Evolutionary conservation across 225 moss, liverwort and hornwort species (phyloP), one percentile per base, ranked within the genome.

Genomic region (Marchantia polymorpha): DNA sequence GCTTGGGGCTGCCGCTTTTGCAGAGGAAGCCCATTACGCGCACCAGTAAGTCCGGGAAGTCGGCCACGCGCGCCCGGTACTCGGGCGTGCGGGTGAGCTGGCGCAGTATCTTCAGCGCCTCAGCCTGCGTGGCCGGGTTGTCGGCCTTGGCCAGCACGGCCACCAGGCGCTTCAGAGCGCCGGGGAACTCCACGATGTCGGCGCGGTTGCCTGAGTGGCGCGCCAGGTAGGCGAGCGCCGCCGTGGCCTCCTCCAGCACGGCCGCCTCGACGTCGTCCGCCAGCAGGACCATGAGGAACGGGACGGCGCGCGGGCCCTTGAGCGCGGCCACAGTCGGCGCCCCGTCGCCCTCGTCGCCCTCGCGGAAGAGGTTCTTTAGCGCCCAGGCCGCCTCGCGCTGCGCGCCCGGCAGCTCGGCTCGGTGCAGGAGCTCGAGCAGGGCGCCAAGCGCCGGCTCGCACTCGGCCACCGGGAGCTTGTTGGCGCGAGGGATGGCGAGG

Each of bases 171-270:
- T 60, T 75, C 75, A 83, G 47, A 69, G 83, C 79, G 23, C 79
- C 79, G 23, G 83, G 83, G 29, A 83, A 79, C 76, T 83, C 83
- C 4, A 79, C 69, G 12, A 83, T 80, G 17, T 70, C 79, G 0
- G 19, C 12, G 9, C 53, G 68, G 50, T 78, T 78, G 11, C 31
- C 68, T 20, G 10, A 8, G 46, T 69, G 80, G 7, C 56, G 26
- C 23, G 80, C 69, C 6, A 84, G 75, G 29, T 77, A 80, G 25
- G 75, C 80, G 60, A 84, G 39, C 12, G 83, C 77, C 56, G 69
- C 71, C 0, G 64, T 69, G 39, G 80, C 83, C 52, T 84, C 76
- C 69, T 84, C 79, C 59, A 20, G 80, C 26, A 60, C 59, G 14
- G 69, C 31, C 9, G 68, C 54, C 30, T 68, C 12, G 15, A 53